A percentile compares a stretch with the other conserved stretches of the same genome.
These are phyloP conservation scores for Coccomyxa sp. DNA, from an alignment of 139 green algal genomes.

Conservation along the genomic window DNA sequence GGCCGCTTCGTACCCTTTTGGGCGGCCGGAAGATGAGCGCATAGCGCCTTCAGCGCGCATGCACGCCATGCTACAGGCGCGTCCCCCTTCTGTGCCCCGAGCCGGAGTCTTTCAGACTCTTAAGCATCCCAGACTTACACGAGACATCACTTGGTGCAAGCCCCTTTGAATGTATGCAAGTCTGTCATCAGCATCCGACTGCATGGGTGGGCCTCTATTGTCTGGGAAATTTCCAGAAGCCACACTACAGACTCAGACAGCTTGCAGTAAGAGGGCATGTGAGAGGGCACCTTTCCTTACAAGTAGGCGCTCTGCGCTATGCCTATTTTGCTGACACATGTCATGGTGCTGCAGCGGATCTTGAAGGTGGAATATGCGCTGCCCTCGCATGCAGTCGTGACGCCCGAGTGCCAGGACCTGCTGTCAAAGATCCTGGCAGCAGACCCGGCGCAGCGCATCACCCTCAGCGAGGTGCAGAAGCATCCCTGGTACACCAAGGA, in stretches of 20 bases:
- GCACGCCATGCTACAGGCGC: conserved; percentile 43
- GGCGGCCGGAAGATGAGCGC: conserved; percentile 82
- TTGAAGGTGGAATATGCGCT: conserved; percentile 76
- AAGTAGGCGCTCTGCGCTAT: neutral
- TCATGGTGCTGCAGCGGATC: conserved; percentile 57
- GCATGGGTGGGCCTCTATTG: neutral
- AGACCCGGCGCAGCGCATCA: conserved; percentile 78
- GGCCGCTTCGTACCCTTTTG: conserved; percentile 95
- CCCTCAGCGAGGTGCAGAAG: conserved; percentile 62
- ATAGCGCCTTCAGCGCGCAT: conserved; percentile 72
- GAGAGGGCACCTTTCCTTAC: neutral
- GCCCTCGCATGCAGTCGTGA: conserved; percentile 53
- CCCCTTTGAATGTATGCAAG: too few species aligned
- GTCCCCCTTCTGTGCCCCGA: too few species aligned
- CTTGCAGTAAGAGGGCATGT: neutral
- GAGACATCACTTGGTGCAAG: too few species aligned
- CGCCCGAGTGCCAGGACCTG: conserved; percentile 67
- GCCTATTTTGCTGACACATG: too few species aligned
- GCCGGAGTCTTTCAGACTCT: too few species aligned
- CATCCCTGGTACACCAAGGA: conserved; percentile 85
- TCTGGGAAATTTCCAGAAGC: neutral
- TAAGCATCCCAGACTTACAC: too few species aligned
- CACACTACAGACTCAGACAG: neutral
- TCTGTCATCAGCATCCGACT: too few species aligned
- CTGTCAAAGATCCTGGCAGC: conserved; percentile 59